Base-by-base conservation (phyloP, 441 rosid species). In the Gossypium trilobum region DNA sequence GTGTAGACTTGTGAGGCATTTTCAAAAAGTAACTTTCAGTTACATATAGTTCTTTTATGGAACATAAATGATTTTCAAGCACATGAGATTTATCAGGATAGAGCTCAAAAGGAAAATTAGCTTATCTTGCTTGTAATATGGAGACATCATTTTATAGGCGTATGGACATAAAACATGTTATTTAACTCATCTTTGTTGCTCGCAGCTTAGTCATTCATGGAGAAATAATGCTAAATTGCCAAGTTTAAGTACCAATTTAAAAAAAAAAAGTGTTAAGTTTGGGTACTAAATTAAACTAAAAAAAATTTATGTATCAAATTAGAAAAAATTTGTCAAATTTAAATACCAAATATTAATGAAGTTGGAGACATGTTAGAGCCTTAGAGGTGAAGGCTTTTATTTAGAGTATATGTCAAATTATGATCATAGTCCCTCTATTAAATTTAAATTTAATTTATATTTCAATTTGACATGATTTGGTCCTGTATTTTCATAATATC, bases 281-380 rank as follows among this genome's bases (percentile, higher is more conserved):
- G 0, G 0, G 1, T 5, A 5, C 0, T 5, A 31, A 31, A 31
- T 5, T 31, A 1, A 0, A 31, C 0, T 1, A 1, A 1, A 31
- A 31, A 31, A 31, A 0, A 0, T 0, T 31, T 31, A 31, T 0
- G 0, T 31, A 31, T 1, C 1, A 31, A 31, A 1, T 31, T 31
- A 31, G 0, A 5, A 5, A 31, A 31, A 31, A 5, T 0, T 5
- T 31, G 0, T 31, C 1, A 31, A 31, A 5, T 31, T 31, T 6
- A 31, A 31, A 0, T 5, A 31, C 39, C 0, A 31, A 31, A 31
- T 31, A 31, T 31, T 31, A 1, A 31, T 5, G 8, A 5, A 31
- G 36, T 31, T 31, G 39, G 39, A 31, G 39, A 5, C 8, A 8
- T 31, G 39, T 5, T 31, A 31, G 8, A 31, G 39, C 39, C 39